Conservation (phyloP, 2,329 filamentous ascomycete genomes). For the Chaetomiaceae sp. region DNA sequence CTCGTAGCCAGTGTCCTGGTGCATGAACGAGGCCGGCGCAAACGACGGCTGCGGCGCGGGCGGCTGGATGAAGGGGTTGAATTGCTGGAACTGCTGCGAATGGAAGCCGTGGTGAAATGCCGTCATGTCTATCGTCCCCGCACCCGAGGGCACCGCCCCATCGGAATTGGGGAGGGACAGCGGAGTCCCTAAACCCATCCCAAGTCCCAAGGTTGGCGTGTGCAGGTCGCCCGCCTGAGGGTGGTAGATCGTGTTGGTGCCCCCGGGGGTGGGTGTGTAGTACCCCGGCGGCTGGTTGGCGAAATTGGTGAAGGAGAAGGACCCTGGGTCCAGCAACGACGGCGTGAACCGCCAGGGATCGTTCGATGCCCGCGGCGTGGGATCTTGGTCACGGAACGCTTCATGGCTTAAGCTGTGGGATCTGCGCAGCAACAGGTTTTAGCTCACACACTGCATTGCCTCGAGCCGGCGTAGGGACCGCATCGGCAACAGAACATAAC, state of each 20-base stretch:
- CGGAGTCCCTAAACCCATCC: conserved; percentile 73
- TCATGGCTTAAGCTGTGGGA: conserved; percentile 35
- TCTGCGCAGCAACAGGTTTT: conserved; percentile 35
- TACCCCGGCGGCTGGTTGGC: conserved; percentile 75
- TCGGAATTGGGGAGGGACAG: conserved; percentile 70
- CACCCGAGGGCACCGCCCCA: conserved; percentile 54
- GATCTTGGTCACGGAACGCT: conserved; percentile 64
- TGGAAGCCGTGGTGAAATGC: conserved; percentile 53
- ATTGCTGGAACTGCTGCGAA: conserved; percentile 57
- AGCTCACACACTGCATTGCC: too few relatives aligned
- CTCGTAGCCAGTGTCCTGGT: conserved; percentile 75
- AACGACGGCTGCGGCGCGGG: conserved; percentile 55
- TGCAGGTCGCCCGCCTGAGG: conserved; percentile 80
- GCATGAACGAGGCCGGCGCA: conserved; percentile 73
- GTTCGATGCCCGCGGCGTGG: conserved; percentile 70
- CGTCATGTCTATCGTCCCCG: conserved; percentile 57
- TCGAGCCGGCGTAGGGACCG: background rate
- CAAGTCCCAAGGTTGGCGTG: conserved; percentile 68
- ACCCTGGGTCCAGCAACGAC: conserved; percentile 78
- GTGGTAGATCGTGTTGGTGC: conserved; percentile 74
- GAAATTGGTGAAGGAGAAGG: conserved; percentile 73
- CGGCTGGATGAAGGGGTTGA: conserved; percentile 64
- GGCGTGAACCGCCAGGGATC: conserved; percentile 87
- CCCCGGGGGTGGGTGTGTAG: conserved; percentile 82
- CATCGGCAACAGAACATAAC: too few relatives aligned